phyloP scores from a whole-genome alignment of 1,284 basidiomycete species.

The Serendipita sp. region DNA sequence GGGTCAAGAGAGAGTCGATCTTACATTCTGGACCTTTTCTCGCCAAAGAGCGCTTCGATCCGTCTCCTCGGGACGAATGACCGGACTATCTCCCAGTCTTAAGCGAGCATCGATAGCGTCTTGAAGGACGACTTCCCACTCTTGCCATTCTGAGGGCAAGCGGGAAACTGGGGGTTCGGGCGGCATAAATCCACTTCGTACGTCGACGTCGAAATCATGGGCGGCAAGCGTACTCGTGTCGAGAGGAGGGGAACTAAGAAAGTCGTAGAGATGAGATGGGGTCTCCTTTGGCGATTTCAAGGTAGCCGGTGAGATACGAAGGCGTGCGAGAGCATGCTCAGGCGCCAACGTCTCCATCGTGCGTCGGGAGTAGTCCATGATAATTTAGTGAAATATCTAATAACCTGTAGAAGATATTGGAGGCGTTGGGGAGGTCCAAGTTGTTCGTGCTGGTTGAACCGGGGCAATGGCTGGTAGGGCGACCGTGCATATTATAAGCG shows the following conservation, averaged over 20 bases:
- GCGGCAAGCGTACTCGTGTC: constrained; percentile 80
- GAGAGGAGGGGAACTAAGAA: constrained; percentile 22
- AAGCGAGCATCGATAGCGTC: constrained; percentile 36
- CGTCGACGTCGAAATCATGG: constrained; percentile 91
- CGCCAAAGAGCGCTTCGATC: constrained; percentile 47
- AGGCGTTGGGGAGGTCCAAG: too few relatives aligned
- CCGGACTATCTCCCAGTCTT: constrained; percentile 38
- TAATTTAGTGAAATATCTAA: not conserved
- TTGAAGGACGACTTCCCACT: constrained; percentile 55
- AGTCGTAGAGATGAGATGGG: not conserved
- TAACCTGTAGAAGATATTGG: too few relatives aligned
- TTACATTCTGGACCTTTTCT: constrained; percentile 38
- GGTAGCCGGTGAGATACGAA: not conserved
- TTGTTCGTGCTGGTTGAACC: too few relatives aligned
- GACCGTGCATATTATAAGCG: too few relatives aligned
- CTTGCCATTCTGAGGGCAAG: constrained; percentile 46
- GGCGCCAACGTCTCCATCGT: not conserved
- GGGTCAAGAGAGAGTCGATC: constrained; percentile 16
- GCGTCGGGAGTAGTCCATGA: not conserved
- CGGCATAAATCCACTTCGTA: constrained; percentile 84
- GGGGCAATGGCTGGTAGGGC: too few relatives aligned
- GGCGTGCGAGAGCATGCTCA: not conserved
- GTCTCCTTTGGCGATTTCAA: not conserved
- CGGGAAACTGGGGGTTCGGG: constrained; percentile 57
- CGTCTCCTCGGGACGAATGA: constrained; percentile 31